Base-by-base conservation (phyloP, 495 filamentous ascomycete species). In the Tuber brumale region DNA sequence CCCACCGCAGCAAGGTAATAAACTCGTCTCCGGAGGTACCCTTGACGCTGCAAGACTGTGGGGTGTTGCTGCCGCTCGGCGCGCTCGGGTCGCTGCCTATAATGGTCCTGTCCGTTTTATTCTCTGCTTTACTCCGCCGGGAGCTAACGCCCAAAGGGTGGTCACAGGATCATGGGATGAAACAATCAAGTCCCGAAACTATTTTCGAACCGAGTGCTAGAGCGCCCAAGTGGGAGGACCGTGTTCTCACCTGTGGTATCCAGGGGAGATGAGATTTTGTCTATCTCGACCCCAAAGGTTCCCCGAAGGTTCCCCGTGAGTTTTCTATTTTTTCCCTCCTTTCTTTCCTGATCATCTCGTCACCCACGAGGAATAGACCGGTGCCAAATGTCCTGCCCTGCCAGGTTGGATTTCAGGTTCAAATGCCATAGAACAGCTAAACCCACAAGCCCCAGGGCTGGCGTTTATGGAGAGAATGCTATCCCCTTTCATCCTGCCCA, bases 121-220 rank as follows among this genome's bases (percentile, higher is more conserved):
- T 66, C 90, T 92, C 71, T 94, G 94, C 86, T 91, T 95, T 80
- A 87, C 88, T 80, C 87, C 83, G 74, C 88, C 85, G 71, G 86
- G 83, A 73, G 86, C 85, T 79, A 84, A 85, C 71, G 83, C 84
- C 74, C 91, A 86, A 78, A 90, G 95, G 83, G 87, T 97, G 44
- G 90, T 94, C 39, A 95, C 95, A 2, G 95, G 95, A 48, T 94
- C 92, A 3, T 98, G 95, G 95, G 95, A 98, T 85, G 96, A 95
- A 86, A 95, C 90, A 2, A 86, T 98, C 84, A 97, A 95, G 84
- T 97, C 93, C 93, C 0, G 86, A 85, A 71, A 89, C 90, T 80
- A 89, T 96, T 84, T 94, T 91, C 85, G 94, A 95, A 85, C 92
- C 92, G 37, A 87, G 94, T 72, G 89, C 93, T 83, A 93, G 90